phyloP scores from a whole-genome alignment of 2,329 filamentous ascomycete species.

The Aspergillus sp. region DNA sequence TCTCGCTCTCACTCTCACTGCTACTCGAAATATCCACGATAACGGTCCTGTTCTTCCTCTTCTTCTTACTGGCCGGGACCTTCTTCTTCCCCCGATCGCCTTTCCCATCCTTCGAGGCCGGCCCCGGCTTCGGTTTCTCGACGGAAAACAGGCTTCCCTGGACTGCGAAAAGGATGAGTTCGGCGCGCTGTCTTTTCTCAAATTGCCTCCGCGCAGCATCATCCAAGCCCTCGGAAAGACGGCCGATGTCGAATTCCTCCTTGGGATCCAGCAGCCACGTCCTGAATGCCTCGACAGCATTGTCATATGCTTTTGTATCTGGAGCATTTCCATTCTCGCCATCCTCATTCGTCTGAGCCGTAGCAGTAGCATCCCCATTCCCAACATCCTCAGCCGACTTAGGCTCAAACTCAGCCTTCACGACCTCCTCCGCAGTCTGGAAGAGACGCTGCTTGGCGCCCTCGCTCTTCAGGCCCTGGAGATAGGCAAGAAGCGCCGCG shows the following conservation, averaged over 20 bases:
- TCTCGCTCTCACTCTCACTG: conserved; percentile 28
- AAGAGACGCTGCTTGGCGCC: conserved; percentile 57
- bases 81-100: conserved; percentile 10
- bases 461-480: conserved; percentile 67
- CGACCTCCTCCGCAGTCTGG: conserved; percentile 54
- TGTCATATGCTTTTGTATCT: conserved; percentile 31
- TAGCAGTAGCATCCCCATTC: no score
- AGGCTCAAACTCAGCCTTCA: conserved; percentile 37
- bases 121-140: conserved; percentile 17
- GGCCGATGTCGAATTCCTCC: conserved; percentile 15
- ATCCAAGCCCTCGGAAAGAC: conserved; percentile 14
- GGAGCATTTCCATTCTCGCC: conserved; percentile 6
- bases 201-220: conserved; percentile 20
- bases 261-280: conserved; percentile 16
- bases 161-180: conserved; percentile 28
- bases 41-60: conserved; percentile 35
- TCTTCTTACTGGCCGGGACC: conserved; percentile 18
- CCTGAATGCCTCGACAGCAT: conserved; percentile 44
- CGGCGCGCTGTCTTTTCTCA: conserved; percentile 28
- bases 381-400: conserved; percentile 15
- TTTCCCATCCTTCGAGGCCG: conserved; percentile 16
- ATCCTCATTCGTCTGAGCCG: conserved; percentile 9
- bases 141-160: conserved; percentile 19
- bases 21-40: conserved; percentile 35
- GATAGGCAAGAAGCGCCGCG: conserved; percentile 62